phyloP scores from a whole-genome alignment of 805 yeast species.

The Nematodospora valgi region DNA sequence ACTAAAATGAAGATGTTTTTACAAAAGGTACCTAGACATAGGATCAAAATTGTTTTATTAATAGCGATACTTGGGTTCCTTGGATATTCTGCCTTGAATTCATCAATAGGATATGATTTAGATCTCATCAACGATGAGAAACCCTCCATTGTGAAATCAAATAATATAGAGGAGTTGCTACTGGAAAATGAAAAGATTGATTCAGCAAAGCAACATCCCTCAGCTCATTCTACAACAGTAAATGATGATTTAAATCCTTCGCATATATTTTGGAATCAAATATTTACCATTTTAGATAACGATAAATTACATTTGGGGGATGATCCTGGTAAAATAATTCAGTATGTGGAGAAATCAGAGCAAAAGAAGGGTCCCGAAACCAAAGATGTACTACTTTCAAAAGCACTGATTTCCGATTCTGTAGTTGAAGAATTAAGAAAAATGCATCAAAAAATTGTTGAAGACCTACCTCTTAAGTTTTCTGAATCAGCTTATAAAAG shows the following conservation, averaged over 20 bases:
- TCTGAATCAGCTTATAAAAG: conserved; percentile 17
- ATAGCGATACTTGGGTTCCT: not conserved
- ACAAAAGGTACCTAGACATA: conserved; percentile 1
- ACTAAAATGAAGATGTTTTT: not conserved
- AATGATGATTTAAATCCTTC: conserved; percentile 8
- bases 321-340: conserved; percentile 16
- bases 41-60: not conserved
- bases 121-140: not conserved
- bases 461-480: conserved; percentile 20
- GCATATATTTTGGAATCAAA: conserved; percentile 26
- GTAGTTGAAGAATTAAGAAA: conserved; percentile 18
- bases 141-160: no score
- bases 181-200: not conserved
- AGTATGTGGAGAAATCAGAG: conserved; percentile 17
- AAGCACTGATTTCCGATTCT: conserved; percentile 22
- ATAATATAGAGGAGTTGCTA: no score
- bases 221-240: not conserved
- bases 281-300: conserved; percentile 21
- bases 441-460: conserved; percentile 19
- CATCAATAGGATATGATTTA: not conserved
- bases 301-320: conserved; percentile 14
- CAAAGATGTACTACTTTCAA: conserved; percentile 22
- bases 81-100: not conserved
- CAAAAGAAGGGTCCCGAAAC: conserved; percentile 18
- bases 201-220: not conserved